Percentiles rank a stretch among this genome's conserved stretches.
These are phyloP conservation scores for Penicillium steckii DNA, from an alignment of 495 filamentous ascomycete species.

Conservation along the genomic window DNA sequence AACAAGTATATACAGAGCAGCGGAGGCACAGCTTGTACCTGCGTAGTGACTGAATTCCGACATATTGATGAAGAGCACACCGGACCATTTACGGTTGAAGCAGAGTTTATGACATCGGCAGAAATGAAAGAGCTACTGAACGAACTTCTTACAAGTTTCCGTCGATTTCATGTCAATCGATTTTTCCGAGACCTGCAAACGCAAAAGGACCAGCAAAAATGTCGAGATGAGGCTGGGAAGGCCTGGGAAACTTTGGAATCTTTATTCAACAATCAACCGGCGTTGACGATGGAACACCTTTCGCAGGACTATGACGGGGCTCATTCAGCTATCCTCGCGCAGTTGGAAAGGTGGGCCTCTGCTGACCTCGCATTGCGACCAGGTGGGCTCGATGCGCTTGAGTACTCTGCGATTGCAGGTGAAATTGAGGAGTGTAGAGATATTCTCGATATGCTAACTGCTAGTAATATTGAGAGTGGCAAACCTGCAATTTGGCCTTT, in stretches of 20 bases:
- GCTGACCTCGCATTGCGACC: constrained; percentile 9
- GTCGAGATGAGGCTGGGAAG: background rate
- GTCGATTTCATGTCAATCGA: constrained; percentile 12
- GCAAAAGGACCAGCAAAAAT: too few relatives aligned
- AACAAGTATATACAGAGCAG: constrained; percentile 17
- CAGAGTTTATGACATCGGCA: constrained; percentile 23
- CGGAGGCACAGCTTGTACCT: constrained; percentile 31
- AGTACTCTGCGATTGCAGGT: constrained; percentile 8
- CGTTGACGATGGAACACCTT: constrained; percentile 20
- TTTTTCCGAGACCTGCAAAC: too few relatives aligned
- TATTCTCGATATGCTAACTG: constrained; percentile 20
- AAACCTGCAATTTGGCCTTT: constrained; percentile 32
- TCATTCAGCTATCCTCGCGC: constrained; percentile 9
- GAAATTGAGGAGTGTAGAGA: constrained; percentile 18
- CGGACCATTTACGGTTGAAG: constrained; percentile 25
- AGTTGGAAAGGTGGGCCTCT: constrained; percentile 17
- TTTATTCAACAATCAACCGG: constrained; percentile 18
- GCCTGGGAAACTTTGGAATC: constrained; percentile 22
- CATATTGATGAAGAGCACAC: constrained; percentile 16
- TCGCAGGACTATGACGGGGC: constrained; percentile 9
- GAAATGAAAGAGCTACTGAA: constrained; percentile 25
- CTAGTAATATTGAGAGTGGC: background rate
- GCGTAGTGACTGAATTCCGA: constrained; percentile 34
- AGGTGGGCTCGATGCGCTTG: constrained; percentile 10
- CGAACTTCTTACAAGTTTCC: constrained; percentile 22